A percentile compares a stretch with the other conserved stretches of the same genome.
These are phyloP conservation scores for Lolium perenne DNA, from an alignment of 176 grass and related monocot genomes.

Conservation along the genomic window DNA sequence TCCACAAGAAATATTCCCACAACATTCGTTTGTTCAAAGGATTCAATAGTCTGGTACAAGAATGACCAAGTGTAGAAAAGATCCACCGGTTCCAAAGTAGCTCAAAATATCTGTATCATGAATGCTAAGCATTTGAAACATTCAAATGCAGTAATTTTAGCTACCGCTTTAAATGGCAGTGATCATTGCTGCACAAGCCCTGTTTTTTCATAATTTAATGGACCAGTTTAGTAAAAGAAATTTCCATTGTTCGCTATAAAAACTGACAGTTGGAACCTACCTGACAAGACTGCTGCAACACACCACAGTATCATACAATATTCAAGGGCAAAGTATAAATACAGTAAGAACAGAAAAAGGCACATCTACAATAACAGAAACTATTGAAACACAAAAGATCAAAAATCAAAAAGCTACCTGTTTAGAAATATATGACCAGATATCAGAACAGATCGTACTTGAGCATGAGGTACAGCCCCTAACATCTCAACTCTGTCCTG, in stretches of 20 bases:
- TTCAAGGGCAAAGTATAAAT: background rate
- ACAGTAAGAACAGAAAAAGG: background rate
- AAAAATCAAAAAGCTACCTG: slow-evolving; percentile 52
- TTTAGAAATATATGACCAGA: slow-evolving; percentile 97
- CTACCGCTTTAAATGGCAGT: background rate
- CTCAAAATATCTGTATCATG: background rate
- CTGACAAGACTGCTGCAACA: background rate
- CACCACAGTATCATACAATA: background rate
- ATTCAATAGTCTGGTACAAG: background rate
- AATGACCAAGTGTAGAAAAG: background rate
- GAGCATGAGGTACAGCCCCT: slow-evolving; percentile 94
- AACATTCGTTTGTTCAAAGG: background rate
- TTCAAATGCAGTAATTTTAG: background rate
- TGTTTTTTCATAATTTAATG: background rate
- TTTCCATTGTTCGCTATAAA: background rate
- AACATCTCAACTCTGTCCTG: slow-evolving; percentile 97
- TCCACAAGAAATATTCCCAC: background rate
- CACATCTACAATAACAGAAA: background rate
- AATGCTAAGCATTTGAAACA: background rate
- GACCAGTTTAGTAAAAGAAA: background rate
- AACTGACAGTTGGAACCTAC: background rate
- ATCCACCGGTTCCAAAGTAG: background rate
- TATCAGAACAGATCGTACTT: slow-evolving; percentile 87
- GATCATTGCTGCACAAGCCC: background rate
- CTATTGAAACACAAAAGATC: background rate